Evolutionary conservation across 371 early-diverging fungal species (phyloP).

Genomic region (Lichtheimia hyalospora): DNA sequence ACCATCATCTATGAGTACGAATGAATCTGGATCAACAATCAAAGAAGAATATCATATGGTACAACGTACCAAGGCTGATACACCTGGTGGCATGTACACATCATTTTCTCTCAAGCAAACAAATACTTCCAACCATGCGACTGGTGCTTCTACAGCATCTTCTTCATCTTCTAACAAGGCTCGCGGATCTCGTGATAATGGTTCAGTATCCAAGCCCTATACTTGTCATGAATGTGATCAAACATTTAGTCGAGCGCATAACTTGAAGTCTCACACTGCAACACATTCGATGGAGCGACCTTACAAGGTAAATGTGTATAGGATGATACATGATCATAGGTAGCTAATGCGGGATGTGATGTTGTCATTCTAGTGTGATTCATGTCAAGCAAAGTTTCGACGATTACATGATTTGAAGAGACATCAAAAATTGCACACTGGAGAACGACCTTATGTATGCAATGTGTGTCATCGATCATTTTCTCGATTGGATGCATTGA

Average conservation of each 20-base stretch:
- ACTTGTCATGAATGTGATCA: slow-evolving; percentile 38
- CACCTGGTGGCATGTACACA: slow-evolving; percentile 3
- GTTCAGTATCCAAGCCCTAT: slow-evolving; percentile 16
- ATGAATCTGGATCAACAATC: background rate
- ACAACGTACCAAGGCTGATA: background rate
- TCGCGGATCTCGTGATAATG: background rate
- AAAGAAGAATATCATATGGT: background rate
- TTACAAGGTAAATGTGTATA: slow-evolving; percentile 31
- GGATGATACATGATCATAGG: slow-evolving; percentile 2
- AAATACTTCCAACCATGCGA: background rate
- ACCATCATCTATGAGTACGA: background rate
- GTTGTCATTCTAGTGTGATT: slow-evolving; percentile 37
- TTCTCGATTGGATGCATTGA: slow-evolving; percentile 68
- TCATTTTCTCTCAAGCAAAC: slow-evolving; percentile 6
- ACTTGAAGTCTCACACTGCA: slow-evolving; percentile 45
- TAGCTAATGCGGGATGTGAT: background rate
- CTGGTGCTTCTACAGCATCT: background rate
- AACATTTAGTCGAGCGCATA: slow-evolving; percentile 43
- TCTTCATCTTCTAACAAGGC: background rate
- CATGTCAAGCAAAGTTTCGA: slow-evolving; percentile 46
- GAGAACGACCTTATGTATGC: slow-evolving; percentile 62
- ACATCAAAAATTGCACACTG: slow-evolving; percentile 63
- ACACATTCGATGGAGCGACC: slow-evolving; percentile 45
- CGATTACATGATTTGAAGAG: slow-evolving; percentile 65
- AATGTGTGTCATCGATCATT: slow-evolving; percentile 60